A percentile compares a stretch with the other conserved stretches of the same genome.
Evolutionary conservation across 192 early-diverging fungal species (phyloP).

Genomic region (Gaertneriomyces semiglobifer): DNA sequence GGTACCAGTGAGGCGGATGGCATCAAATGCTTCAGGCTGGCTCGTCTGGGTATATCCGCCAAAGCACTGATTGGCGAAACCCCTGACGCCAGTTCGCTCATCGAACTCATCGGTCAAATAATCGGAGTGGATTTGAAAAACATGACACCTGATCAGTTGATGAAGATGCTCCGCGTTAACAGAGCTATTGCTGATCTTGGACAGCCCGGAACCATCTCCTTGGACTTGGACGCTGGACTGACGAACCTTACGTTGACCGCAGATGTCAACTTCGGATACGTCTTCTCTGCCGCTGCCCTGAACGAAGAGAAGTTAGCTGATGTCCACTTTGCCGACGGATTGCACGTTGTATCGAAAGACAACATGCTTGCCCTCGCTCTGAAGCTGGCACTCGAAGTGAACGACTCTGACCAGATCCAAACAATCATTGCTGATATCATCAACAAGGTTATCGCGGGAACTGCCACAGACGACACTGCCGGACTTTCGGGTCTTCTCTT

Average conservation of each 20-base stretch:
- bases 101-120: neutral
- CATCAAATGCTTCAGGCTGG: conserved; percentile 24
- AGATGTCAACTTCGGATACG: conserved; percentile 25
- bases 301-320: conserved; percentile 1
- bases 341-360: conserved; percentile 9
- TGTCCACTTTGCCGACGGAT: conserved; percentile 4
- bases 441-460: conserved; percentile 20
- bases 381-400: conserved; percentile 11
- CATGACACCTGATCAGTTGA: conserved; percentile 6
- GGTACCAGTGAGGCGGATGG: conserved; percentile 23
- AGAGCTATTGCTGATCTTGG: conserved; percentile 18
- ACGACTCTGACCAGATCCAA: conserved; percentile 21
- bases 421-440: conserved; percentile 23
- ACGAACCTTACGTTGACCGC: conserved; percentile 6
- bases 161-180: conserved; percentile 14
- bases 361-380: conserved; percentile 3
- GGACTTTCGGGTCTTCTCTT: conserved; percentile 12
- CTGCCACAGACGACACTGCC: neutral
- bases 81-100: neutral
- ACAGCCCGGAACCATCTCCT: conserved; percentile 16
- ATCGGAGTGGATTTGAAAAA: conserved; percentile 18
- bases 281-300: conserved; percentile 5
- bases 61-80: conserved; percentile 19
- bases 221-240: conserved; percentile 12
- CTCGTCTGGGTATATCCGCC: conserved; percentile 8